Conservation (phyloP, 345 rosid genomes). For the Lepidium africanum region DNA sequence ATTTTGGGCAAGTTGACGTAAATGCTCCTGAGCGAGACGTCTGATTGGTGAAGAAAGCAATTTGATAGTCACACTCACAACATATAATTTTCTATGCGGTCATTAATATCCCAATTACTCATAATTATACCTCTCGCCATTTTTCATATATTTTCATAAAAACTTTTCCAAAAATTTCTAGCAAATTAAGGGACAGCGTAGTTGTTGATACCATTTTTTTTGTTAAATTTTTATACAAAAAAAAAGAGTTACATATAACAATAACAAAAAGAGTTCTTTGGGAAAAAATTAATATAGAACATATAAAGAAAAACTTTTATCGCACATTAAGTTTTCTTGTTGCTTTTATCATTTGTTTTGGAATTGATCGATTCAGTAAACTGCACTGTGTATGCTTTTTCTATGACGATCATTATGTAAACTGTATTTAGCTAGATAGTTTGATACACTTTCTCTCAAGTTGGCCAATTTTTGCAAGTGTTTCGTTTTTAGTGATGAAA, state of each 20-base stretch:
- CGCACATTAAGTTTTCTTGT: too few species aligned
- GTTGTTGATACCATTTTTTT: background rate
- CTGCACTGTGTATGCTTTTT: background rate
- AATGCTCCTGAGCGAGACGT: background rate
- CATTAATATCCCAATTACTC: background rate
- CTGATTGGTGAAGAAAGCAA: background rate
- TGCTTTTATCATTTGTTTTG: too few species aligned
- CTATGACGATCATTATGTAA: background rate
- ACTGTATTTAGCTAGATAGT: background rate
- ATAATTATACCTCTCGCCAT: background rate
- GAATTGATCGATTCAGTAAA: background rate
- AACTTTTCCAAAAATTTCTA: background rate
- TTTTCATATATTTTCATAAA: background rate
- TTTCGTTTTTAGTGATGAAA: too few species aligned
- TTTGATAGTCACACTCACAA: background rate
- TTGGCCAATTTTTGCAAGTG: background rate
- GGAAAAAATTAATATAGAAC: too few species aligned
- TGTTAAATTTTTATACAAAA: too few species aligned
- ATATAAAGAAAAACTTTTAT: too few species aligned
- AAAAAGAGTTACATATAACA: too few species aligned
- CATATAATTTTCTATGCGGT: background rate
- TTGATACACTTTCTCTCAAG: background rate
- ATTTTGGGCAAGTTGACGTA: background rate
- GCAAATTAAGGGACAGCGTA: background rate
- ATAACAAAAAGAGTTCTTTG: too few species aligned